These are phyloP conservation scores for Mucor mucedo DNA, from an alignment of 371 early-diverging fungal species.

Conservation along the genomic window DNA sequence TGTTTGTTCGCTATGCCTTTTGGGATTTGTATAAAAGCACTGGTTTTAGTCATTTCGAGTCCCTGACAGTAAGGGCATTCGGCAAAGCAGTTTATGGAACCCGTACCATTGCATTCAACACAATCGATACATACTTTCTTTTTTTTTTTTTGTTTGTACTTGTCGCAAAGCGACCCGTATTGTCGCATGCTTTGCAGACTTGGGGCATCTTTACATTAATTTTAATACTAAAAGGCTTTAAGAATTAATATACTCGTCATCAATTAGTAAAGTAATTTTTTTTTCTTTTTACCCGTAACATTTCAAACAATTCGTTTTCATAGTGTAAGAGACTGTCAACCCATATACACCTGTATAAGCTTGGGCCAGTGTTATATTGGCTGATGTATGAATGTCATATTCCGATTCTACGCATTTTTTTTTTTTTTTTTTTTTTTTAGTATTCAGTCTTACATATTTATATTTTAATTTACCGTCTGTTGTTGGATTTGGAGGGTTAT, in stretches of 20 bases:
- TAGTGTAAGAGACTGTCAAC: not conserved
- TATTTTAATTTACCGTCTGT: no score
- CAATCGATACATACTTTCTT: no score
- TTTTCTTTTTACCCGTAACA: slow-evolving; percentile 12
- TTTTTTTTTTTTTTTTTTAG: no score
- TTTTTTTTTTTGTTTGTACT: not conserved
- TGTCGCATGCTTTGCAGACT: slow-evolving; percentile 3
- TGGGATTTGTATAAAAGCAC: not conserved
- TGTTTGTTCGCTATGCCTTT: slow-evolving; percentile 12
- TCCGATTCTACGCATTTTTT: slow-evolving; percentile 1
- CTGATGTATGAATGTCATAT: slow-evolving; percentile 2
- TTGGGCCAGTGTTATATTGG: not conserved
- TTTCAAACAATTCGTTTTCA: not conserved
- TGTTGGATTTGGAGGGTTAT: no score
- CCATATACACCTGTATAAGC: not conserved
- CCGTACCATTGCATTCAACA: no score
- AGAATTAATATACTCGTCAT: not conserved
- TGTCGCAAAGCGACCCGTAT: no score
- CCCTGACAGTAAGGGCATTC: no score
- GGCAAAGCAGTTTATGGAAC: no score
- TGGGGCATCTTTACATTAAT: not conserved
- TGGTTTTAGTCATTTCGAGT: not conserved
- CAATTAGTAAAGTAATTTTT: no score
- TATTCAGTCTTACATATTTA: no score
- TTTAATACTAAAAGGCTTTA: not conserved